phyloP scores from a whole-genome alignment of 768 basidiomycete species.

The Suillus placidus region DNA sequence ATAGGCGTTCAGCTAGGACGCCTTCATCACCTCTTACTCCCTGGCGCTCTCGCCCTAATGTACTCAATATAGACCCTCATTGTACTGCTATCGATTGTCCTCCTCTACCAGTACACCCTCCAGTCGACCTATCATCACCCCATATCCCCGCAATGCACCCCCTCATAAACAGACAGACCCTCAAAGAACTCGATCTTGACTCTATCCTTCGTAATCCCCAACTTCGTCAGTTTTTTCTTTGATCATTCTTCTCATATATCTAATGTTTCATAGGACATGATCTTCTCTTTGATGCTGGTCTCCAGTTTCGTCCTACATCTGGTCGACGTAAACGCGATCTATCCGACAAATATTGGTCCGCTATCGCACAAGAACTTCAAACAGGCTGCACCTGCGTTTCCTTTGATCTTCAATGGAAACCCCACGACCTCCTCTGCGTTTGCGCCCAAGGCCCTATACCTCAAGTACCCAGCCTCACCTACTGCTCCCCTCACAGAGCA shows the following conservation, averaged over 20 bases:
- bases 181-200: conserved; percentile 84
- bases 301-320: conserved; percentile 81
- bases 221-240: conserved; percentile 64
- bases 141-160: conserved; percentile 73
- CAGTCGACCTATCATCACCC: conserved; percentile 46
- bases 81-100: conserved; percentile 24
- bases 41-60: conserved; percentile 28
- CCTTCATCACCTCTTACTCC: conserved; percentile 28
- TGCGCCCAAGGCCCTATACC: conserved; percentile 49
- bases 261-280: conserved; percentile 66
- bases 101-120: conserved; percentile 27
- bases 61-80: conserved; percentile 28
- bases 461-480: conserved; percentile 45
- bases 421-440: conserved; percentile 58
- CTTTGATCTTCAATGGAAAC: conserved; percentile 61
- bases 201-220: conserved; percentile 89
- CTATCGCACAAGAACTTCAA: conserved; percentile 77
- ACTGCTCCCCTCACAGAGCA: conserved; percentile 45
- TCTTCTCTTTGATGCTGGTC: conserved; percentile 82
- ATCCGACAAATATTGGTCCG: conserved; percentile 84
- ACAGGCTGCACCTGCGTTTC: conserved; percentile 84
- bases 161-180: conserved; percentile 78
- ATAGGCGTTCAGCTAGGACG: conserved; percentile 20
- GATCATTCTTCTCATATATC: conserved; percentile 1
- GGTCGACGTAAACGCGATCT: conserved; percentile 71